phyloP scores from a whole-genome alignment of 73 alveolate genomes.

The Paraurostyla sp. region DNA sequence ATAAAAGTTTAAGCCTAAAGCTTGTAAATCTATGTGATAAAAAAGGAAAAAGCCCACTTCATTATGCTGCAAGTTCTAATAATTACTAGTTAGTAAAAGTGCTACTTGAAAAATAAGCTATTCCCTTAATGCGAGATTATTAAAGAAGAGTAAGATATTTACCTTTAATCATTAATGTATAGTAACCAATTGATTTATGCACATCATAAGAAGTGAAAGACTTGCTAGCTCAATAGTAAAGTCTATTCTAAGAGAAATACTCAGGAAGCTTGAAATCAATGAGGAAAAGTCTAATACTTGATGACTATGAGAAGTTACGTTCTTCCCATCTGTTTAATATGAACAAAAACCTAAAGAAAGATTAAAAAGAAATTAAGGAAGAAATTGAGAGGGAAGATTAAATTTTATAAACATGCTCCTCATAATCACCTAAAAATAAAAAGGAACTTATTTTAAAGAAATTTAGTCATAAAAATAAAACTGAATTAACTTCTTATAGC shows the following conservation, averaged over 20 bases:
- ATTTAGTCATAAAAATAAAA: too few relatives aligned
- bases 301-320: background rate
- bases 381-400: conserved; percentile 21
- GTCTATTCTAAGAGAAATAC: background rate
- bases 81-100: background rate
- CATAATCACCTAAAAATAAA: background rate
- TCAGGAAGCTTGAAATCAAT: conserved; percentile 3
- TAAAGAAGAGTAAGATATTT: background rate
- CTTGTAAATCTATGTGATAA: background rate
- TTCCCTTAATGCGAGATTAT: conserved; percentile 31
- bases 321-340: too few relatives aligned
- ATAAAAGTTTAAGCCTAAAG: background rate
- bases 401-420: background rate
- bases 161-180: too few relatives aligned
- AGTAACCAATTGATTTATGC: conserved; percentile 43
- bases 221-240: background rate
- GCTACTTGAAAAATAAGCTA: background rate
- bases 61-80: background rate
- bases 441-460: too few relatives aligned
- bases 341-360: too few relatives aligned
- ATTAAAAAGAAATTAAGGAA: background rate
- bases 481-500: conserved; percentile 12
- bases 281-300: background rate
- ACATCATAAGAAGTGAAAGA: background rate
- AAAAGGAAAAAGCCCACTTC: conserved; percentile 19